A percentile compares a stretch with the other conserved stretches of the same genome.
These are phyloP conservation scores for Phytomonas francai DNA, from an alignment of 208 protist genomes.

Conservation along the genomic window DNA sequence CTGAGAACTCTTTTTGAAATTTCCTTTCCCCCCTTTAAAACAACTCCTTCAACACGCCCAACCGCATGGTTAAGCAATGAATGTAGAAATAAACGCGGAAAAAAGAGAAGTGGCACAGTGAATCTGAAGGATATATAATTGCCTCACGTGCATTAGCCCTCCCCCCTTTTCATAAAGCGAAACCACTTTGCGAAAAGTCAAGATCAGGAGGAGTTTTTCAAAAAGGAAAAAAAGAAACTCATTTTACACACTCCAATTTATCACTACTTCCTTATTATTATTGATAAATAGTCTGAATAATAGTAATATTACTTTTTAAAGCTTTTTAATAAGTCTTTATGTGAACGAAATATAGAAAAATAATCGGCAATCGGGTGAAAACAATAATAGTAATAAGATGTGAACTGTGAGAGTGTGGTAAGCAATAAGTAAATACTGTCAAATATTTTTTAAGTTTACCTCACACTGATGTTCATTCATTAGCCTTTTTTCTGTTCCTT, in stretches of 20 bases:
- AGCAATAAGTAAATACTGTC: not conserved
- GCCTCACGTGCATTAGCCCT: not conserved
- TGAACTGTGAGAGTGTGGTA: not conserved
- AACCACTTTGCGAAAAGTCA: not conserved
- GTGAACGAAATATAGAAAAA: not conserved
- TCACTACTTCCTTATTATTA: not conserved
- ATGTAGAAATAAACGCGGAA: conserved; percentile 11
- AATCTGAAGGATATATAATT: conserved; percentile 1
- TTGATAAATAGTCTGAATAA: not conserved
- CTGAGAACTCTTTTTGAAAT: not conserved
- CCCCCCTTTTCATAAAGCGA: not conserved
- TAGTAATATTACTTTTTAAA: not conserved
- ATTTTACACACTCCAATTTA: not conserved
- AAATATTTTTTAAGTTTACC: not conserved
- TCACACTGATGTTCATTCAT: not conserved
- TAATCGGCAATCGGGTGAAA: not conserved
- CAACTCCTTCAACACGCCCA: not conserved
- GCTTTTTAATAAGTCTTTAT: not conserved
- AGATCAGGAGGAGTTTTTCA: not conserved
- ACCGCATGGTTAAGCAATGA: conserved; percentile 10
- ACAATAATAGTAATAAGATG: not conserved
- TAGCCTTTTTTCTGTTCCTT: not conserved
- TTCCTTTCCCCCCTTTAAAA: not conserved
- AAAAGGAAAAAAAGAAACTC: not conserved
- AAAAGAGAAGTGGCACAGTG: conserved; percentile 6